A percentile compares a stretch with the other conserved stretches of the same genome.
These are phyloP conservation scores for Cryptosporidium viatorum DNA, from an alignment of 169 alveolate species.

Conservation along the genomic window DNA sequence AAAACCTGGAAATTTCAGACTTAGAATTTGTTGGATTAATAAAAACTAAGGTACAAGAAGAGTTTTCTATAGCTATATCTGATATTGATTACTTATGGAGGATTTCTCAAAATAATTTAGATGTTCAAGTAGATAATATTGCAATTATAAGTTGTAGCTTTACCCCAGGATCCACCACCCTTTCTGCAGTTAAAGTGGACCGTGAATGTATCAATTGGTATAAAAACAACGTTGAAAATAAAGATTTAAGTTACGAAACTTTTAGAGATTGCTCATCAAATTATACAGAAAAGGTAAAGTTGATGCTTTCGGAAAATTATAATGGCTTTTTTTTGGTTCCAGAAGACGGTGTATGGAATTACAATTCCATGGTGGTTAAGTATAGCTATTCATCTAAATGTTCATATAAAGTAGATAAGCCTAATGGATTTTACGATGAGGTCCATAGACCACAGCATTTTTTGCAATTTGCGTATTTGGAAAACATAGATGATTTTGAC, in stretches of 20 bases:
- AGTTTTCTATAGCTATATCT: not conserved
- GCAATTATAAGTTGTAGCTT: slow-evolving; percentile 89
- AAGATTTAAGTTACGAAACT: slow-evolving; percentile 29
- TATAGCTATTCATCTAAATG: slow-evolving; percentile 21
- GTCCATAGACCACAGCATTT: slow-evolving; percentile 92
- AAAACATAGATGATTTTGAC: slow-evolving; percentile 70
- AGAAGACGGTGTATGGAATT: slow-evolving; percentile 98
- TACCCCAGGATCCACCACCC: slow-evolving; percentile 98
- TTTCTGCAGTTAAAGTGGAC: slow-evolving; percentile 94
- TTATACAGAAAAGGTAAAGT: slow-evolving; percentile 90
- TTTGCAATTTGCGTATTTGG: slow-evolving; percentile 82
- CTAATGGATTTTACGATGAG: slow-evolving; percentile 97
- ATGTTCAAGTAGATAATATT: slow-evolving; percentile 66
- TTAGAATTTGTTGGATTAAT: slow-evolving; percentile 54
- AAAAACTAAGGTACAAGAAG: slow-evolving; percentile 47
- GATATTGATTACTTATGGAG: slow-evolving; percentile 36
- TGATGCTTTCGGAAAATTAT: slow-evolving; percentile 95
- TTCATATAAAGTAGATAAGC: slow-evolving; percentile 90
- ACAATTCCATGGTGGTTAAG: slow-evolving; percentile 97
- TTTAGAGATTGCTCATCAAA: slow-evolving; percentile 21
- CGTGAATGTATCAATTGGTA: slow-evolving; percentile 95
- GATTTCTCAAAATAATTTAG: slow-evolving; percentile 29
- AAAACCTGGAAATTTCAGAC: slow-evolving; percentile 80
- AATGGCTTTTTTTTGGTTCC: slow-evolving; percentile 99
- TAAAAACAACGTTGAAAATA: slow-evolving; percentile 81